A percentile compares a stretch with the other conserved stretches of the same genome.
Conservation (phyloP, 2,329 filamentous ascomycete genomes). For the Fusarium anguioides region DNA sequence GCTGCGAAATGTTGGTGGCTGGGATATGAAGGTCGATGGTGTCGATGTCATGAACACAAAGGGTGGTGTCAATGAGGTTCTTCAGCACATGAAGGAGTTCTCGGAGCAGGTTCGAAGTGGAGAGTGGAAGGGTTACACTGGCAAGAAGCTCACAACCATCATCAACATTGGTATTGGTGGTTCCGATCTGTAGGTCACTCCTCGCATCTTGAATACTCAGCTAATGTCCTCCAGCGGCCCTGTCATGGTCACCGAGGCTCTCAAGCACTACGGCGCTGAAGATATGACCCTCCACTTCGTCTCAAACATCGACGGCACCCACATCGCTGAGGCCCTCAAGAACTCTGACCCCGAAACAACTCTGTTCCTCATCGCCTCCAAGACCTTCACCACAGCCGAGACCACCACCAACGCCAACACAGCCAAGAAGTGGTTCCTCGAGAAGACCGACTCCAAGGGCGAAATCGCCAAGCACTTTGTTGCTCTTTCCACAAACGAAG, state of each 20-base stretch:
- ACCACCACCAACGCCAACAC: conserved; percentile 97
- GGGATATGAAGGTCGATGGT: conserved; percentile 86
- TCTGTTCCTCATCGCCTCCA: conserved; percentile 98
- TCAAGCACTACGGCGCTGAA: conserved; percentile 91
- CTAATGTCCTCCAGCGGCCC: conserved; percentile 72
- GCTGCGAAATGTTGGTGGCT: conserved; percentile 87
- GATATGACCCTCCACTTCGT: conserved; percentile 96
- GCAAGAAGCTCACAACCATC: conserved; percentile 96
- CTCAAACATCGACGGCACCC: conserved; percentile 99
- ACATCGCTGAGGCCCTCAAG: conserved; percentile 92
- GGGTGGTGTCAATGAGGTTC: conserved; percentile 87
- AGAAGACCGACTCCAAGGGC: conserved; percentile 78
- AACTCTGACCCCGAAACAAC: conserved; percentile 95
- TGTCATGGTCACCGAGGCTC: conserved; percentile 98
- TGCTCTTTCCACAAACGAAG: conserved; percentile 94
- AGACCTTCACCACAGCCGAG: conserved; percentile 99
- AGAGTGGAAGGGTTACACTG: conserved; percentile 96
- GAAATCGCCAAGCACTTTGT: conserved; percentile 99
- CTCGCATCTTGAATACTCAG: not conserved
- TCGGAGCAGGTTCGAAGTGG: conserved; percentile 93
- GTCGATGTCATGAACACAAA: conserved; percentile 91
- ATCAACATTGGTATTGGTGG: conserved; percentile 98
- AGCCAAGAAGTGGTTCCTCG: conserved; percentile 96
- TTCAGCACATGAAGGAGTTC: conserved; percentile 99
- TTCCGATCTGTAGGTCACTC: conserved; percentile 87